These are phyloP conservation scores for Cichorium intybus DNA, from an alignment of 140 eudicot species.

Conservation along the genomic window DNA sequence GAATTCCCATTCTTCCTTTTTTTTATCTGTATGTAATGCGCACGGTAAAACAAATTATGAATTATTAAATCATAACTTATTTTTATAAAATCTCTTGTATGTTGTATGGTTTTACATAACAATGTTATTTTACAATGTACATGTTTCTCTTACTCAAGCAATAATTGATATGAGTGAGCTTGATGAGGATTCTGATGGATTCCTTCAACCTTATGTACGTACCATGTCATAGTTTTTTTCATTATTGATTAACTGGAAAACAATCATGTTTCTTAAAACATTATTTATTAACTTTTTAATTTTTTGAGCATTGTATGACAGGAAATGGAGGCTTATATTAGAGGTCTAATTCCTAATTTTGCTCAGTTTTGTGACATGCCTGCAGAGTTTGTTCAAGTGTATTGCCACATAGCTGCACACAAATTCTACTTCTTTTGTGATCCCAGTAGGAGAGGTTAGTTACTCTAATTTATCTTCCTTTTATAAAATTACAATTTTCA, in stretches of 20 bases:
- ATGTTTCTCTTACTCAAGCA: slow-evolving; percentile 99
- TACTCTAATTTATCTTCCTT: neutral
- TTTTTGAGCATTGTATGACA: slow-evolving; percentile 14
- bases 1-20: slow-evolving; percentile 94
- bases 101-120: neutral
- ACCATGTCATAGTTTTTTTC: neutral
- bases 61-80: no score
- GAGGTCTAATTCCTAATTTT: slow-evolving; percentile 96
- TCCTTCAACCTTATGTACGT: slow-evolving; percentile 88
- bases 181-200: slow-evolving; percentile 99
- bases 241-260: neutral
- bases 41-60: no score
- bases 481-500: neutral
- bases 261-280: neutral
- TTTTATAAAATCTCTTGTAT: no score
- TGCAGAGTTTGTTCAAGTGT: slow-evolving; percentile 63
- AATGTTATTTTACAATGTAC: slow-evolving; percentile 16
- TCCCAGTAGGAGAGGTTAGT: slow-evolving; percentile 91
- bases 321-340: slow-evolving; percentile 97
- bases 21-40: slow-evolving; percentile 98
- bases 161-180: slow-evolving; percentile 99
- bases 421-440: slow-evolving; percentile 97
- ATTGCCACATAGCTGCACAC: slow-evolving; percentile 58
- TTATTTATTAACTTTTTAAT: neutral
- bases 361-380: slow-evolving; percentile 92